A percentile compares a stretch with the other conserved stretches of the same genome.
Conservation (phyloP, 2,329 filamentous ascomycete genomes). For the Cordyceps militaris region DNA sequence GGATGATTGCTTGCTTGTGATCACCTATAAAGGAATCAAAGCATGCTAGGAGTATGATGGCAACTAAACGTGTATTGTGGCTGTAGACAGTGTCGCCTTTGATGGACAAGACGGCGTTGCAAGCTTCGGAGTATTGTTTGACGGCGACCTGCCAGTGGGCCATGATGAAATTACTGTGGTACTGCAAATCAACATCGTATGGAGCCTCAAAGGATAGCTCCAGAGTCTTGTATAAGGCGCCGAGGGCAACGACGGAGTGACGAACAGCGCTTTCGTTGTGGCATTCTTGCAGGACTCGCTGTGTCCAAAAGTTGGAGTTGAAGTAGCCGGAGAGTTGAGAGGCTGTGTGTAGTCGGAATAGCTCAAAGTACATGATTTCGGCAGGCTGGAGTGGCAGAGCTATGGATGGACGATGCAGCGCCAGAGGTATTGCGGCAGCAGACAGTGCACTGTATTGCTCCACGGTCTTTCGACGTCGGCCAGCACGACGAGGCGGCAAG, state of each 20-base stretch:
- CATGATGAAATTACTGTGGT: constrained; percentile 29
- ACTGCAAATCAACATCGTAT: constrained; percentile 11
- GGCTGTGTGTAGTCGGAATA: constrained; percentile 55
- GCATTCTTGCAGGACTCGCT: constrained; percentile 55
- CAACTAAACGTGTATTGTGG: constrained; percentile 53
- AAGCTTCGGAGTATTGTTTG: constrained; percentile 51
- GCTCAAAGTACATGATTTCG: constrained; percentile 54
- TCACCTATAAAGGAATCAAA: constrained; percentile 62
- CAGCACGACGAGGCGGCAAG: constrained; percentile 25
- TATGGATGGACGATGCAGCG: constrained; percentile 28
- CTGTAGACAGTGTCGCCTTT: constrained; percentile 37
- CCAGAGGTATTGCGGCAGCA: neutral
- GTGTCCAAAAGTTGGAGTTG: constrained; percentile 58
- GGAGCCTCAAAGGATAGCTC: constrained; percentile 44
- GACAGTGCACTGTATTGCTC: neutral
- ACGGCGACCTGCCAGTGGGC: constrained; percentile 55
- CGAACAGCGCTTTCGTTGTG: constrained; percentile 54
- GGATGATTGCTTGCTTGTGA: constrained; percentile 52
- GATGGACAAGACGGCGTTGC: constrained; percentile 41
- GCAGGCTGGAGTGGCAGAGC: constrained; percentile 40
- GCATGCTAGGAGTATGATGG: constrained; percentile 58
- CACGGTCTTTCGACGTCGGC: neutral
- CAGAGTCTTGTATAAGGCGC: constrained; percentile 59
- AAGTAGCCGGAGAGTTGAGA: constrained; percentile 61
- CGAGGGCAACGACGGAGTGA: constrained; percentile 59